Evolutionary conservation across 192 early-diverging fungal genomes (phyloP).

Genomic region (Ambispora gerdemannii): DNA sequence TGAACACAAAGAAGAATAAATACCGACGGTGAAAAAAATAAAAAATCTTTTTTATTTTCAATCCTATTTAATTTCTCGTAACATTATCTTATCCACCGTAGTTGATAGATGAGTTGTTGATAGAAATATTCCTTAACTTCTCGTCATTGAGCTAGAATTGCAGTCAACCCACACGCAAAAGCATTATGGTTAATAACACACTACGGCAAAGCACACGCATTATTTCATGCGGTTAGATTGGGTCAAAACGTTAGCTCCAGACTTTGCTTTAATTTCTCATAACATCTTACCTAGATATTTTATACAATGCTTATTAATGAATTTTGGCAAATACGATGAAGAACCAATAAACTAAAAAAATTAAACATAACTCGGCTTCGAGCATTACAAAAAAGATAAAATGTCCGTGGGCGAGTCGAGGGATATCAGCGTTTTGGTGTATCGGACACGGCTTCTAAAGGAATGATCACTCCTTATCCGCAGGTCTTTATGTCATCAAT

Average conservation of each 20-base stretch:
- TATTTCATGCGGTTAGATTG: slow-evolving; percentile 7
- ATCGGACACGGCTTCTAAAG: no score
- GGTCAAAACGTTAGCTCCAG: not conserved
- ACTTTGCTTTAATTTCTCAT: not conserved
- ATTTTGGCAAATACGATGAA: slow-evolving; percentile 9
- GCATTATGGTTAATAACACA: not conserved
- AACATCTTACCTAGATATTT: slow-evolving; percentile 7
- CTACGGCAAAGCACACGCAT: slow-evolving; percentile 9
- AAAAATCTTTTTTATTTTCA: no score
- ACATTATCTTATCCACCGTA: no score
- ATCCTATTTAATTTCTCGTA: no score
- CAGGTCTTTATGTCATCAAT: not conserved
- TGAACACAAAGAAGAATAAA: no score
- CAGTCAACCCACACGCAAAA: not conserved
- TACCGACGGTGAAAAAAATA: no score
- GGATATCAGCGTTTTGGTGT: not conserved
- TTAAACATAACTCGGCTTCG: not conserved
- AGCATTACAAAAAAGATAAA: not conserved
- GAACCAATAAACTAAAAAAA: not conserved
- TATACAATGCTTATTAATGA: slow-evolving; percentile 2
- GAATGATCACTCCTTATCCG: no score
- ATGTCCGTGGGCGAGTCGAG: slow-evolving; percentile 8
- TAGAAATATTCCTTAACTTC: no score
- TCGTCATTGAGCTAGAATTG: slow-evolving; percentile 1
- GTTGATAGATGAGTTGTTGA: no score